Base-by-base conservation (phyloP, 257 asterid genomes). In the Salvia miltiorrhiza region DNA sequence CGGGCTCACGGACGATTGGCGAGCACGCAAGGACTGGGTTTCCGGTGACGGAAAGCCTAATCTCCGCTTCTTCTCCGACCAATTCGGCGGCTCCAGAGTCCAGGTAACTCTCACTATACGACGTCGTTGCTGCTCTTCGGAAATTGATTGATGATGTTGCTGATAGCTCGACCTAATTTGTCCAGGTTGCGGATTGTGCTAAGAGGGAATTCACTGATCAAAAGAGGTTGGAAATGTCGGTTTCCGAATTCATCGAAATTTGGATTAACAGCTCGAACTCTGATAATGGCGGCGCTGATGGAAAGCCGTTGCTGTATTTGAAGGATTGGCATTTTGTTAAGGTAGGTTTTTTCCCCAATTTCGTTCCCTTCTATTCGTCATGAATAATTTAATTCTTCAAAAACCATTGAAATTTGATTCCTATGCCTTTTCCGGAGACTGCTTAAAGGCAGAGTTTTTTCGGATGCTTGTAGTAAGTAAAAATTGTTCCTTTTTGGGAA, bases 261-360 rank as follows among this genome's bases (percentile, higher is more conserved):
- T 90, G 96, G 96, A 33, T 55, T 44, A 45, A 57, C 48, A 56
- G 60, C 73, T 67, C 76, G 23, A 67, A 76, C 73, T 40, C 76
- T 72, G 65, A 35, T 63, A 17, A 67, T 70, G 79, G 64, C 49
- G 79, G 66, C 23, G 72, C 39, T 62, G 78, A 75, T 73, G 81
- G 39, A 61, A 79, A 73, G 64, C 71, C 86, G 68, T 76, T 78
- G 55, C 54, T 93, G 76, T 94, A 91, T 77, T 80, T 91, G 85
- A 94, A 94, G 77, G 99, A 94, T 72, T 94, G 99, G 99, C 97
- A 94, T 84, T 94, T 94, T 70, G 96, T 89, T 30, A 94, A 85
- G 96, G 98, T 90, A 41, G 39, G 65, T 43, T 19, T 41, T 69
- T 21, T 62, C 50, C 26, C 59, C 69, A 20, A 21, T 20, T 6